Conservation (phyloP, 257 asterid species). For the Ballota nigra region DNA sequence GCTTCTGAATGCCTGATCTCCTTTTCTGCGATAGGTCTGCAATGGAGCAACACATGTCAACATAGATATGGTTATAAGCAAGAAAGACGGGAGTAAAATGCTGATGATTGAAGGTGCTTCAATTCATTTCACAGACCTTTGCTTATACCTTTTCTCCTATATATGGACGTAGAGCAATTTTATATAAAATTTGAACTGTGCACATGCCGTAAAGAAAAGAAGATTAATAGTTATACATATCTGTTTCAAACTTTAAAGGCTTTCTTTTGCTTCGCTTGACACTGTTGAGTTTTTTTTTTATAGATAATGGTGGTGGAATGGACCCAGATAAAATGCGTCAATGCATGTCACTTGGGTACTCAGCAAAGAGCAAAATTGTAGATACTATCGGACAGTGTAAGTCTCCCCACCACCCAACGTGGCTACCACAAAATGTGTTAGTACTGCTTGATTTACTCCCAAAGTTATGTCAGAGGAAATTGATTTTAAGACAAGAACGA, state of each 20-base stretch:
- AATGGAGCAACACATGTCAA: constrained; percentile 84
- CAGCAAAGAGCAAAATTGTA: constrained; percentile 74
- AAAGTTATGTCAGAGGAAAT: constrained; percentile 69
- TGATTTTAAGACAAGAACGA: constrained; percentile 96
- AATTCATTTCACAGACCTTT: not conserved
- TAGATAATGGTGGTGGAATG: constrained; percentile 99
- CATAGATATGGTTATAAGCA: constrained; percentile 72
- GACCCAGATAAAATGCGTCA: constrained; percentile 86
- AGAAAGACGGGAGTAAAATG: constrained; percentile 85
- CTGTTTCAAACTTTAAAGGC: not conserved
- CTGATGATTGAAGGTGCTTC: constrained; percentile 75
- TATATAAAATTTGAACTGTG: not conserved
- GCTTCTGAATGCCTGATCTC: constrained; percentile 12
- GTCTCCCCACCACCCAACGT: constrained; percentile 7
- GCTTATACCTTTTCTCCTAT: not conserved
- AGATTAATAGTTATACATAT: constrained; percentile 3
- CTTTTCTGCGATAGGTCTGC: constrained; percentile 47
- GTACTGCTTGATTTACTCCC: constrained; percentile 19
- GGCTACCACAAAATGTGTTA: constrained; percentile 18
- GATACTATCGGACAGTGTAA: constrained; percentile 96
- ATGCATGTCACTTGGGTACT: constrained; percentile 98
- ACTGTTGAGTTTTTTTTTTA: constrained; percentile 11
- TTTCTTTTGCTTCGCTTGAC: constrained; percentile 6
- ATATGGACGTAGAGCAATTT: not conserved
- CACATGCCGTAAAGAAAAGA: constrained; percentile 9